phyloP scores from a whole-genome alignment of 768 basidiomycete genomes.

The Pleurotus ostreatus region DNA sequence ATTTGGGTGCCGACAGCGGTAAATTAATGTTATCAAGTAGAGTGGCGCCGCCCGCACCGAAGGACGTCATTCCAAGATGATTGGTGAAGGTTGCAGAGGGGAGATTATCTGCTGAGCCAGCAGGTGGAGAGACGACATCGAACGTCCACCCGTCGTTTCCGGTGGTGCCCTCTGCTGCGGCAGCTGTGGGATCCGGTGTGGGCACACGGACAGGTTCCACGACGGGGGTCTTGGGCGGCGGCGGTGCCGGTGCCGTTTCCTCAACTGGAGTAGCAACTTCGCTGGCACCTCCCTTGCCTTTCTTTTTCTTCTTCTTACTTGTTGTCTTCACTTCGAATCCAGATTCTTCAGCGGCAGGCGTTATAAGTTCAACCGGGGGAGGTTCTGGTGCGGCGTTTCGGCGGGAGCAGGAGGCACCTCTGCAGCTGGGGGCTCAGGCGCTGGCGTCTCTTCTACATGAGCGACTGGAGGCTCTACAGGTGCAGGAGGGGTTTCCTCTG shows the following conservation, averaged over 20 bases:
- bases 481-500: neutral
- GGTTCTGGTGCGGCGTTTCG: neutral
- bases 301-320: conserved; percentile 1
- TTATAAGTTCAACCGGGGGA: neutral
- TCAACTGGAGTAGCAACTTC: neutral
- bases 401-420: neutral
- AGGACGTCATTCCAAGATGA: conserved; percentile 4
- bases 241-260: neutral
- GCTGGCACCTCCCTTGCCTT: neutral
- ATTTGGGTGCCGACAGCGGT: neutral
- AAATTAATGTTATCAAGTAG: neutral
- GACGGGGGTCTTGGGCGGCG: neutral
- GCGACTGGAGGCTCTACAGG: neutral
- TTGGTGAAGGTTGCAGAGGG: conserved; percentile 1
- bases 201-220: neutral
- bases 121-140: conserved; percentile 2
- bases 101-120: conserved; percentile 5
- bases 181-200: neutral
- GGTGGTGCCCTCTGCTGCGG: neutral
- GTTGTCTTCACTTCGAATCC: neutral
- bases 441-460: neutral
- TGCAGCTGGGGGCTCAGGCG: neutral
- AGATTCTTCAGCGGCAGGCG: neutral
- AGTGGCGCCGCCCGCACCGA: neutral
- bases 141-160: neutral